Evolutionary conservation across 176 grass and related monocot species (phyloP), one percentile per base, ranked within the genome.

Genomic region (Zizania latifolia): DNA sequence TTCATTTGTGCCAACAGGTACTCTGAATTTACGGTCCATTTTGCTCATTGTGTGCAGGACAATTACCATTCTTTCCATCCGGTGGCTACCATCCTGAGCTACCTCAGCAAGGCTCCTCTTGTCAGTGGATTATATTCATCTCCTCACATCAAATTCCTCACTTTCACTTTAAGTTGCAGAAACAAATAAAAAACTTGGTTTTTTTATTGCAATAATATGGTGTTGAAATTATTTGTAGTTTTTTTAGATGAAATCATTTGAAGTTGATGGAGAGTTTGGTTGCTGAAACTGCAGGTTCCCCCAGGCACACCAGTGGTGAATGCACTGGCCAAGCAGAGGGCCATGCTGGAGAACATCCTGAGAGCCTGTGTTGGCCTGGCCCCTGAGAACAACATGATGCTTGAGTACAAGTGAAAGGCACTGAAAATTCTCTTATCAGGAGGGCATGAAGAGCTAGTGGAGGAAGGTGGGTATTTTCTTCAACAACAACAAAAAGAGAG

Each of bases 21-120:
- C 0, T 48, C 46, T 50, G 46, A 50, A 50, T 21, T 0, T 17
- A 10, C 35, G 33, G 2, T 62, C 78, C 19, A 1, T 77, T 29
- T 16, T 63, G 26, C 17, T 46, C 30, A 53, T 38, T 67, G 22
- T 67, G 22, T 90, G 72, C 58, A 96, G 93, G 89, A 87, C 3
- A 96, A 92, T 62, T 90, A 92, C 61, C 89, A 90, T 30, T 92
- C 93, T 38, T 96, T 92, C 71, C 93, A 92, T 83, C 93, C 82
- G 0, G 93, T 96, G 53, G 87, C 93, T 64, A 81, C 86, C 29
- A 96, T 92, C 63, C 62, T 96, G 62, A 96, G 93, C 29, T 96
- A 96, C 35, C 93, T 96, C 66, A 92, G 81, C 81, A 96, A 96
- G 65, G 89, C 93, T 70, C 93, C 92, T 30, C 89, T 96, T 73